Base-by-base conservation (phyloP, 139 green algal species). In the Picochlorum sp. region DNA sequence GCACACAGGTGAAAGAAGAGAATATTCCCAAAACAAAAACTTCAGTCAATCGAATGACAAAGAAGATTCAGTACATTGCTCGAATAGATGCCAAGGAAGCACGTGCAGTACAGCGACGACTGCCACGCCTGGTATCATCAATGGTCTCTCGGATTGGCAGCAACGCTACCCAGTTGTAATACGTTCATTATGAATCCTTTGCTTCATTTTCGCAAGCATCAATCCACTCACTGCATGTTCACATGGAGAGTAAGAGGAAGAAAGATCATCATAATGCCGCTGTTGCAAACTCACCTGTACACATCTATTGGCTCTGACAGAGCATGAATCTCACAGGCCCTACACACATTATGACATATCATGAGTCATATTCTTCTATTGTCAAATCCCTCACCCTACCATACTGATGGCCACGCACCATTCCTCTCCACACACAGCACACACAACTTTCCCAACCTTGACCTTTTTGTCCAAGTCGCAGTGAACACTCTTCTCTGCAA, bases 251-350 rank as follows among this genome's bases (percentile, higher is more conserved):
- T 30, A 30, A 30, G 28, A 30, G 28, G 28, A 30, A 4, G 28
- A 30, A 30, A 30, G 3, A 30, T 30, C 28, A 30, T 30, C 3
- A 30, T 7, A 30, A 30, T 30, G 4, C 7, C 2, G 24, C 28
- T 30, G 28, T 30, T 30, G 28, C 28, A 30, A 61, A 61, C 58
- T 18, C 44, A 74, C 71, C 71, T 78, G 67, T 85, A 85, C 1
- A 85, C 73, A 47, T 85, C 79, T 18, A 84, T 80, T 4, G 73
- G 47, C 63, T 85, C 79, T 50, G 58, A 76, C 6, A 85, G 73
- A 45, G 56, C 45, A 62, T 79, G 61, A 56, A 84, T 82, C 23
- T 63, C 63, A 21, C 56, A 70, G 14, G 45, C 69, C 46, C 60
- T 83, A 28, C 21, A 24, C 16, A 8, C 2, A 54, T 7, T 6